Evolutionary conservation across 1,139 yeast genomes (phyloP), one percentile per base, ranked within the genome.

Genomic region (Spathaspora sp.): DNA sequence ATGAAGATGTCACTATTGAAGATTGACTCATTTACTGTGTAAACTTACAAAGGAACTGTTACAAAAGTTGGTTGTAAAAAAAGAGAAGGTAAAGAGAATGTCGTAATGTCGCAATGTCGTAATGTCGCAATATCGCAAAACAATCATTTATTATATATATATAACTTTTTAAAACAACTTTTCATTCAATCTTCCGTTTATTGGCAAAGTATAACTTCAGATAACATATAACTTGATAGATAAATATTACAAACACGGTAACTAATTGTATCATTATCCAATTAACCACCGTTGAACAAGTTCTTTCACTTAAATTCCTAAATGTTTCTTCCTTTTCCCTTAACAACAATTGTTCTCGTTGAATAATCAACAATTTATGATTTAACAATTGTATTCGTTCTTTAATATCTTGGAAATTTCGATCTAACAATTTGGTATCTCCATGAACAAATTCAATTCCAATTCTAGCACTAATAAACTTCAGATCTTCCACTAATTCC

Each of bases 281-380:
- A 59, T 76, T 67, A 44, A 83, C 78, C 15, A 85, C 89, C 39
- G 80, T 76, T 10, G 82, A 74, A 59, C 86, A 84, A 6, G 86
- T 84, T 17, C 72, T 53, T 63, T 86, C 95, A 44, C 85, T 77
- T 52, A 78, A 76, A 58, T 86, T 86, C 59, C 95, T 71, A 64
- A 86, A 86, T 39, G 61, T 61, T 9, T 81, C 82, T 61, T 86
- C 95, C 56, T 89, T 81, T 51, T 82, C 87, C 53, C 91, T 74
- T 61, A 86, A 82, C 50, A 83, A 69, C 27, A 66, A 65, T 63
- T 85, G 93, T 57, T 86, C 93, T 45, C 85, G 71, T 59, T 75
- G 77, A 48, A 86, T 78, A 49, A 76, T 80, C 23, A 67, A 64
- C 49, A 85, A 71, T 57, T 83, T 83, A 45, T 76, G 72, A 56